Conservation (phyloP, 176 grass and related monocot species). For the Triticum timopheevii region DNA sequence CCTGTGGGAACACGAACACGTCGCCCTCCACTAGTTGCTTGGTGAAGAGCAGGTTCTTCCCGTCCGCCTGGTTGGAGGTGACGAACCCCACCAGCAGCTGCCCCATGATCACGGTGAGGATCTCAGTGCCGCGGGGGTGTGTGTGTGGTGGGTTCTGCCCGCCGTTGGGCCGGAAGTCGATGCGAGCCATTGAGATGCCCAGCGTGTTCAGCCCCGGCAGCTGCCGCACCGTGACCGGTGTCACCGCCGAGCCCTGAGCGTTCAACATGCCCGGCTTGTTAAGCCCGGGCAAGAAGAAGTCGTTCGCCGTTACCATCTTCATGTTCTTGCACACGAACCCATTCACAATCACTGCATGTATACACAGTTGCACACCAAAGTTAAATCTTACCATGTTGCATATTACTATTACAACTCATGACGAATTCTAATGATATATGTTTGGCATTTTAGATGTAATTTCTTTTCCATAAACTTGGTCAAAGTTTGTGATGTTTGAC, state of each 20-base stretch:
- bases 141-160: conserved; percentile 79
- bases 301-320: conserved; percentile 46
- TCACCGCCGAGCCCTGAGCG: conserved; percentile 35
- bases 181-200: conserved; percentile 59
- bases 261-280: conserved; percentile 42
- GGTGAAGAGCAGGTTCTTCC: conserved; percentile 42
- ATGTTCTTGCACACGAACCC: conserved; percentile 76
- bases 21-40: conserved; percentile 47
- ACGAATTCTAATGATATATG: too few species aligned
- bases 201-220: conserved; percentile 76
- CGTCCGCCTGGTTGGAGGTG: conserved; percentile 44
- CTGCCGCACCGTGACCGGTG: conserved; percentile 20
- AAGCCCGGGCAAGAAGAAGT: conserved; percentile 50
- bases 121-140: conserved; percentile 81
- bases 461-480: too few species aligned
- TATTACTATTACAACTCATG: not conserved
- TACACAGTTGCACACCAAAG: not conserved
- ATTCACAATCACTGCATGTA: conserved; percentile 66
- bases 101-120: conserved; percentile 54
- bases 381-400: not conserved
- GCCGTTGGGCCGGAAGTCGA: conserved; percentile 51
- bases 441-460: too few species aligned
- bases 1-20: conserved; percentile 62
- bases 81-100: conserved; percentile 62
- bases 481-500: too few species aligned